Evolutionary conservation across 2,329 filamentous ascomycete genomes (phyloP), one percentile per base, ranked within the genome.

Genomic region (Rhexocercosporidium sp.): DNA sequence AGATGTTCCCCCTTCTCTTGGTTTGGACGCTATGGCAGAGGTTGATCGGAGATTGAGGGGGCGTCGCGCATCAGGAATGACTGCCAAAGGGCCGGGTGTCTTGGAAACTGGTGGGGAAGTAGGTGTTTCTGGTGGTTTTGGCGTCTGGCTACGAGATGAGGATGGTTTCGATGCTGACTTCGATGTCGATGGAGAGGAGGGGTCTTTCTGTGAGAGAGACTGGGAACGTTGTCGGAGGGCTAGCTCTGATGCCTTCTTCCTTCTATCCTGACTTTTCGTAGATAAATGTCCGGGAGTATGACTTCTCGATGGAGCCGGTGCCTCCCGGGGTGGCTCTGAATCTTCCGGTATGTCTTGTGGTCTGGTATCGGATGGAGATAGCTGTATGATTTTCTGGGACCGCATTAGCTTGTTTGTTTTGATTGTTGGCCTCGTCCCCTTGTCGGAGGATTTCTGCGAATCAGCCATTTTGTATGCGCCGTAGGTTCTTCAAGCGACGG

Each of bases 231-330:
- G 74, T 31, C 76, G 75, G 47, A 75, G 67, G 20, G 74, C 71
- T 59, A 77, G 60, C 11, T 76, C 73, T 12, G 72, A 73, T 18
- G 72, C 71, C 64, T 75, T 75, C 67, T 74, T 77, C 66, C 72
- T 61, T 57, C 72, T 71, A 54, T 77, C 75, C 49, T 77, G 83
- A 78, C 84, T 87, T 79, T 85, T 88, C 71, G 84, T 83, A 14
- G 88, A 79, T 47, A 89, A 81, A 73, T 89, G 86, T 66, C 87
- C 86, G 1, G 87, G 87, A 1, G 87, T 90, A 75, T 90, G 87
- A 74, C 84, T 88, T 71, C 87, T 83, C 53, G 85, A 75, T 57
- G 82, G 78, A 69, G 77, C 63, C 76, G 74, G 20, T 74, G 74
- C 64, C 75, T 78, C 68, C 80, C 79, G 65, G 71, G 78, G 66